phyloP scores from a whole-genome alignment of 192 early-diverging fungal genomes.

The Gaertneriomyces sp. region DNA sequence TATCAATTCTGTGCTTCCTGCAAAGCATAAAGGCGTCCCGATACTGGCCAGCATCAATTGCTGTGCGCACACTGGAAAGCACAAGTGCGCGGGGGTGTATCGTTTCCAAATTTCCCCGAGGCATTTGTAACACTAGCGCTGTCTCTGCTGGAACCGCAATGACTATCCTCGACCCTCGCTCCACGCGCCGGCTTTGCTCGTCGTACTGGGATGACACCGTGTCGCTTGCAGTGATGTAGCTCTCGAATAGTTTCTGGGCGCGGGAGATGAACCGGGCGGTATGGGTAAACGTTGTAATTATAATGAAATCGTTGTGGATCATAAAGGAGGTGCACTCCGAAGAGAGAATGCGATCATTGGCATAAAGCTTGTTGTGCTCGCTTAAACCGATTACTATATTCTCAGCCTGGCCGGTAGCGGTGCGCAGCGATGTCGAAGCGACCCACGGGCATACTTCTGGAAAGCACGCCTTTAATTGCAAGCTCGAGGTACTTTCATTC shows the following conservation, averaged over 20 bases:
- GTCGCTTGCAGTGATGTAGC: slow-evolving; percentile 14
- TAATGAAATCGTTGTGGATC: slow-evolving; percentile 73
- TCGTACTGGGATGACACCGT: slow-evolving; percentile 51
- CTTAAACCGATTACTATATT: slow-evolving; percentile 67
- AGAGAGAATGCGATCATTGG: slow-evolving; percentile 64
- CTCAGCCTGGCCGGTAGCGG: not conserved
- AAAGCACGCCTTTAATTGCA: slow-evolving; percentile 17
- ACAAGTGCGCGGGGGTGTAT: slow-evolving; percentile 87
- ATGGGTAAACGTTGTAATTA: slow-evolving; percentile 84
- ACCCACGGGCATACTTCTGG: slow-evolving; percentile 59
- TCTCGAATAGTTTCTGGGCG: not conserved
- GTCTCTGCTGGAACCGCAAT: slow-evolving; percentile 65
- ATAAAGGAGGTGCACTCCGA: slow-evolving; percentile 83
- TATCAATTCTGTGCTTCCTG: slow-evolving; percentile 86
- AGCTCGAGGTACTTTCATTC: slow-evolving; percentile 42
- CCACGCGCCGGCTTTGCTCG: slow-evolving; percentile 73
- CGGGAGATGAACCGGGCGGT: slow-evolving; percentile 57
- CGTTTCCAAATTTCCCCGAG: slow-evolving; percentile 94
- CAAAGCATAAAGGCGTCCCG: slow-evolving; percentile 74
- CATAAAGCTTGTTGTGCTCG: slow-evolving; percentile 80
- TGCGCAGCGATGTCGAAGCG: slow-evolving; percentile 20
- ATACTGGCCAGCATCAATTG: slow-evolving; percentile 67
- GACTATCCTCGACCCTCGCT: slow-evolving; percentile 87
- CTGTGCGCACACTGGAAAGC: slow-evolving; percentile 62
- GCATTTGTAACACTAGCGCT: slow-evolving; percentile 85